Percentiles rank a stretch among this genome's conserved stretches.
These are phyloP conservation scores for Arabis alpina DNA, from an alignment of 345 rosid species.

Conservation along the genomic window DNA sequence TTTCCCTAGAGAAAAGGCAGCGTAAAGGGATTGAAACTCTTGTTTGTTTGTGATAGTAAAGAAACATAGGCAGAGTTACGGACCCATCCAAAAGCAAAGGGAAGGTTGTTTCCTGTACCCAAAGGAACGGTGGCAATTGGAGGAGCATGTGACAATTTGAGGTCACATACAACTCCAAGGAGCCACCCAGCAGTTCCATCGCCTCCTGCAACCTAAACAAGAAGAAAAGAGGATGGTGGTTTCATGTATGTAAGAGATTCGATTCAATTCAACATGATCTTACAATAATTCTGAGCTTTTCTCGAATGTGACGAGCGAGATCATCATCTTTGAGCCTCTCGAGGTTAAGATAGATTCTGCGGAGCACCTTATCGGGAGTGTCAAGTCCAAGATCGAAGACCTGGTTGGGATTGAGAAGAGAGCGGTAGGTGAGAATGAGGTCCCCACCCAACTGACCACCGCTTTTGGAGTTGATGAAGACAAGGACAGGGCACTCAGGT, in stretches of 20 bases:
- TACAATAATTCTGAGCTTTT: slow-evolving; percentile 71
- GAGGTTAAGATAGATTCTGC: slow-evolving; percentile 66
- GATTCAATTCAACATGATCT: slow-evolving; percentile 27
- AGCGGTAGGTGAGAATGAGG: slow-evolving; percentile 75
- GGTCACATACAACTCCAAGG: slow-evolving; percentile 92
- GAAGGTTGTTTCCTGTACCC: slow-evolving; percentile 97
- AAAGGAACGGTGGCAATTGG: slow-evolving; percentile 93
- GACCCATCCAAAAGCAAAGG: slow-evolving; percentile 97
- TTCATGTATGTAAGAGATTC: too few species aligned
- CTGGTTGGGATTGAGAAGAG: slow-evolving; percentile 67
- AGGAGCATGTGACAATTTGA: slow-evolving; percentile 82
- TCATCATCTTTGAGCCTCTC: slow-evolving; percentile 64
- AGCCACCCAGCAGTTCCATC: slow-evolving; percentile 99
- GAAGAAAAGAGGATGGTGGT: neutral
- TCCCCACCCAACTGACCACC: slow-evolving; percentile 95
- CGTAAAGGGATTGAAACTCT: neutral
- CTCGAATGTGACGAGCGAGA: slow-evolving; percentile 56
- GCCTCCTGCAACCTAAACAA: slow-evolving; percentile 95
- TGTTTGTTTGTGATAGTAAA: neutral
- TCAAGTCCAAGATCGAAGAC: slow-evolving; percentile 81
- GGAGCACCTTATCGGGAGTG: slow-evolving; percentile 70
- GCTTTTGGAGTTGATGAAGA: slow-evolving; percentile 88
- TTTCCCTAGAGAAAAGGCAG: slow-evolving; percentile 64
- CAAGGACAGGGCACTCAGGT: slow-evolving; percentile 72
- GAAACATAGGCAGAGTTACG: slow-evolving; percentile 14